Base-by-base conservation (phyloP, 345 rosid species). In the Eucalyptus erythrocorys region DNA sequence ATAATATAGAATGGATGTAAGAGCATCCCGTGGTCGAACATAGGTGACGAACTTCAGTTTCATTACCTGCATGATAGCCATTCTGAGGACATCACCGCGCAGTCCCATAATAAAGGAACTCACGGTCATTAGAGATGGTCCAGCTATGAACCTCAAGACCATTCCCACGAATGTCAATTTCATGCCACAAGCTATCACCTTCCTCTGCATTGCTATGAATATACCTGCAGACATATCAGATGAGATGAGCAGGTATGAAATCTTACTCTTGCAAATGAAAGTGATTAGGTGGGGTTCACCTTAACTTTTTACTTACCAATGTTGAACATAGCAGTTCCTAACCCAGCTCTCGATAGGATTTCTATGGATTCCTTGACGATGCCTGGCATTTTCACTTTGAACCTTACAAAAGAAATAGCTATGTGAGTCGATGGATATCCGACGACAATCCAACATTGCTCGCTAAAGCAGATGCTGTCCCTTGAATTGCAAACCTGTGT, bases 291-390 rank as follows among this genome's bases (percentile, higher is more conserved):
- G 76, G 0, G 17, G 37, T 30, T 14, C 21, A 13, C 5, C 37
- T 64, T 47, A 37, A 49, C 16, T 13, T 8, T 22, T 45, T 48
- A 26, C 93, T 91, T 88, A 98, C 99, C 99, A 94, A 98, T 93
- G 91, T 92, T 96, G 91, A 98, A 98, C 99, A 98, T 97, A 90
- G 98, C 98, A 89, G 99, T 96, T 90, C 99, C 98, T 27, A 95
- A 94, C 53, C 98, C 99, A 87, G 98, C 98, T 91, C 89, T 96
- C n/a, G 99, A 96, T 96, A 97, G 92, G 68, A 96, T 95, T 89
- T 92, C 87, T 53, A 96, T 91, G 6, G 98, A 96, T 51, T 94
- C 98, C 48, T 96, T 98, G 87, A 97, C 49, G 24, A 97, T 93
- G 90, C 93, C 93, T 17, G 99, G 99, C 99, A 96, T 95, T 91